Conservation (phyloP, 2,329 filamentous ascomycete genomes). For the Lachnellula suecica region DNA sequence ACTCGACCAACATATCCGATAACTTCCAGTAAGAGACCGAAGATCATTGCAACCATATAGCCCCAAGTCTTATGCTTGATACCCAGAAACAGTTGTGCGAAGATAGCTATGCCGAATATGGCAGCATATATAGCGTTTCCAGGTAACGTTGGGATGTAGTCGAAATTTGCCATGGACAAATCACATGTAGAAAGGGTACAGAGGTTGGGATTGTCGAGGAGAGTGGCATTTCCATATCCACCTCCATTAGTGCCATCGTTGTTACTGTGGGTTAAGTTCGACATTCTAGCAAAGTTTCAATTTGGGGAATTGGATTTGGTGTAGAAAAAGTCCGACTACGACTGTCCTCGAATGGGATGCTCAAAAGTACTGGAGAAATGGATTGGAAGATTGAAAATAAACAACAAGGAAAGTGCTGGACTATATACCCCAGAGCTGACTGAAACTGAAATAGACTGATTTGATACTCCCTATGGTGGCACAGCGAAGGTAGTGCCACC, state of each 20-base stretch:
- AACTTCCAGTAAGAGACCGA: slow-evolving; percentile 49
- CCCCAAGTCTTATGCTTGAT: slow-evolving; percentile 54
- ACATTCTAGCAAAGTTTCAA: slow-evolving; percentile 16
- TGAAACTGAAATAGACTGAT: too few species aligned
- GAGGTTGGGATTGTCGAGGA: slow-evolving; percentile 18
- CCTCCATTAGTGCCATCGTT: background rate
- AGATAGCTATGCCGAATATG: slow-evolving; percentile 45
- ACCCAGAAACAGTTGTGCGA: slow-evolving; percentile 46
- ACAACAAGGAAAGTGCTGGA: too few species aligned
- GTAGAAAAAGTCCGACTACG: too few species aligned
- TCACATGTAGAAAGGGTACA: slow-evolving; percentile 38
- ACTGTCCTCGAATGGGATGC: too few species aligned
- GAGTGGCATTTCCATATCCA: slow-evolving; percentile 27
- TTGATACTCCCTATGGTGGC: too few species aligned
- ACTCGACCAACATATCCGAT: slow-evolving; percentile 54
- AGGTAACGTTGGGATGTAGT: slow-evolving; percentile 56
- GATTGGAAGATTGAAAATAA: too few species aligned
- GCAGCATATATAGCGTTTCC: slow-evolving; percentile 54
- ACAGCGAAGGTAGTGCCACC: too few species aligned
- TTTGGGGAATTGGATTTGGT: background rate
- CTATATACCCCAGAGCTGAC: too few species aligned
- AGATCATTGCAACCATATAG: slow-evolving; percentile 48
- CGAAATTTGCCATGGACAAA: slow-evolving; percentile 53
- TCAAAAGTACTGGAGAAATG: too few species aligned
- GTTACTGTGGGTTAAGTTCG: slow-evolving; percentile 20